Evolutionary conservation across 2,329 filamentous ascomycete genomes (phyloP), one percentile per base, ranked within the genome.

Genomic region (Diaporthe destruens): DNA sequence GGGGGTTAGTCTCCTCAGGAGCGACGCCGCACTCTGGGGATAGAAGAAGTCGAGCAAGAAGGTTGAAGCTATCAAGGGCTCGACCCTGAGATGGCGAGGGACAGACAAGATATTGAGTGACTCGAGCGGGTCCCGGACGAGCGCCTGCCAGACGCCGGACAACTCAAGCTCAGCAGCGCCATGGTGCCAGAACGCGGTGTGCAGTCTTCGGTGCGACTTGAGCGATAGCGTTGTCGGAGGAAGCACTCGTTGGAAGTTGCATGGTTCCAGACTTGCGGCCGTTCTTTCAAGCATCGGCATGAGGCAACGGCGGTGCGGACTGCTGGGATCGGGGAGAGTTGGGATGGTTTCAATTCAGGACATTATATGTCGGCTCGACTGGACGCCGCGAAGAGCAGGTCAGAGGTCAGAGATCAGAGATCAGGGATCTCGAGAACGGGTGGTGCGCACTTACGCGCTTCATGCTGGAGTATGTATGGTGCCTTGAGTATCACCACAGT

Each of bases 1-100:
- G 1, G 76, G 76, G 12, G 75, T 76, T 63, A 80, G 76, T 36
- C 82, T 83, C 54, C 84, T 84, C 73, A 87, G 76, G 6, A 87
- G 79, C 18, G 83, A 80, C 16, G 84, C 71, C 14, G 86, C 82
- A 12, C 83, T 84, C 44, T 77, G 83, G 6, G 88, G 88, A 68
- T 89, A 89, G 11, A 90, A 79, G 69, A 90, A 90, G 78, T 90
- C 88, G 78, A 90, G 84, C 61, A 88, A 80, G 70, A 88, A 85
- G 11, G 83, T 77, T 6, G 87, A 88, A 36, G 87, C 84, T 51
- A 80, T 80, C 71, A 87, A 76, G 2, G 79, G 78, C 74, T 79
- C 76, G 59, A 12, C 76, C 75, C 55, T 78, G 71, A 71, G 77
- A 73, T 49, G 54, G 29, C 53, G 70, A 69, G 75, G 66, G 75